Evolutionary conservation across 441 rosid species (phyloP), one percentile per base, ranked within the genome.

Genomic region (Adansonia grandidieri): DNA sequence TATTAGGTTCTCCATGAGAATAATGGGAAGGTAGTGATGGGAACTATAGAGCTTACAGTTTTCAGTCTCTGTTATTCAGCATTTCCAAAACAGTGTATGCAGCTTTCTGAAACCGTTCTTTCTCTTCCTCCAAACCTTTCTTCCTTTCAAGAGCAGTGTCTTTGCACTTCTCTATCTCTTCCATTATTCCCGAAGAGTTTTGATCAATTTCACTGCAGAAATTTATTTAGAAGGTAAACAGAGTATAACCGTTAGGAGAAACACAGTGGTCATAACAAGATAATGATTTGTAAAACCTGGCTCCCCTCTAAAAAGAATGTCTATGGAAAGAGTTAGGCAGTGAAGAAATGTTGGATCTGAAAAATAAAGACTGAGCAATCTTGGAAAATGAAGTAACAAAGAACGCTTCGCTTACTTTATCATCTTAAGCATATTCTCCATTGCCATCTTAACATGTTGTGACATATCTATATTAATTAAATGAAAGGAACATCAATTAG

Each of bases 361-460:
- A 48, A 73, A 6, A 22, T 56, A 54, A 56, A 63, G 40, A 56
- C 28, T 56, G 24, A 54, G 71, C 15, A 65, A 68, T 47, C 44
- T 8, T 74, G 71, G 56, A 20, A 40, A 65, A 73, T 57, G 24
- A 42, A 71, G 70, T 62, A 11, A 71, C n/a, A 50, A 37, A 68
- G 40, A 57, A 45, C 56, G 47, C 14, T 64, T 63, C 64, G 84
- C 95, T 83, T 83, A 92, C 98, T 32, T 85, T 64, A 83, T 91
- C 95, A 90, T 83, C 89, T 91, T 94, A 74, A 96, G 95, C 97
- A 92, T 91, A 79, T 82, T 89, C 78, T 77, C 94, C 97, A 91
- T 89, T 62, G 87, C 92, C 85, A 76, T 81, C 85, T 96, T 92
- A 69, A 86, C 91, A 83, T 90, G 92, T 80, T 91, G 97, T 15